A percentile compares a stretch with the other conserved stretches of the same genome.
These are phyloP conservation scores for Prunus campanulata DNA, from an alignment of 306 rosid genomes.

Conservation along the genomic window DNA sequence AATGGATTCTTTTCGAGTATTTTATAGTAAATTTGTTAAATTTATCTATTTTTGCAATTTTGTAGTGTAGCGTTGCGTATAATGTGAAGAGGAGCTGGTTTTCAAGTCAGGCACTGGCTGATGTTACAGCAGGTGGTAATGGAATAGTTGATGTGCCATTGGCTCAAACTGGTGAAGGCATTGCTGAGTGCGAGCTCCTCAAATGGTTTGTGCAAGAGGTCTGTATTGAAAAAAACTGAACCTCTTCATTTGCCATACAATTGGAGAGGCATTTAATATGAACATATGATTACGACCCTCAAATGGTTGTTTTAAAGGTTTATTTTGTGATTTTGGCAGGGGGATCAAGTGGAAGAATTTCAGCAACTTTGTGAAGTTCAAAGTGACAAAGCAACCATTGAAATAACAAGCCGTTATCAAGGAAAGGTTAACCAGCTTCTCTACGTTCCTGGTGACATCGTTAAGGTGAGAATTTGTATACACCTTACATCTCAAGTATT, in stretches of 20 bases:
- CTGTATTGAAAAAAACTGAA: background rate
- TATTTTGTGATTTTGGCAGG: conserved; percentile 46
- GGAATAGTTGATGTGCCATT: conserved; percentile 70
- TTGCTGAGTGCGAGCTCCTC: conserved; percentile 97
- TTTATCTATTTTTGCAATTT: background rate
- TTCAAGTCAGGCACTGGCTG: conserved; percentile 50
- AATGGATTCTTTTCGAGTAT: background rate
- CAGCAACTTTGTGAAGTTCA: conserved; percentile 97
- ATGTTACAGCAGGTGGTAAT: conserved; percentile 32
- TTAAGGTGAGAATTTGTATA: conserved; percentile 55
- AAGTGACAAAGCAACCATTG: conserved; percentile 98
- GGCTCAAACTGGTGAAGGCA: conserved; percentile 99
- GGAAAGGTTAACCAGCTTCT: conserved; percentile 69
- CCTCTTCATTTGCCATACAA: background rate
- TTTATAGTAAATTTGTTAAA: background rate
- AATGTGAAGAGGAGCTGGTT: conserved; percentile 34
- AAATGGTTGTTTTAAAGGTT: background rate
- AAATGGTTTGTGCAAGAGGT: conserved; percentile 96
- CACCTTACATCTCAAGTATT: background rate
- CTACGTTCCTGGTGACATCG: conserved; percentile 75
- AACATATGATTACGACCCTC: background rate
- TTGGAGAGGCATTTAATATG: background rate
- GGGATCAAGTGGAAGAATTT: conserved; percentile 80
- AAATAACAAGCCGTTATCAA: conserved; percentile 90
- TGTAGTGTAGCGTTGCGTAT: conserved; percentile 35